Evolutionary conservation across 2,329 filamentous ascomycete genomes (phyloP).

Genomic region (Aspergillus aculeatus): DNA sequence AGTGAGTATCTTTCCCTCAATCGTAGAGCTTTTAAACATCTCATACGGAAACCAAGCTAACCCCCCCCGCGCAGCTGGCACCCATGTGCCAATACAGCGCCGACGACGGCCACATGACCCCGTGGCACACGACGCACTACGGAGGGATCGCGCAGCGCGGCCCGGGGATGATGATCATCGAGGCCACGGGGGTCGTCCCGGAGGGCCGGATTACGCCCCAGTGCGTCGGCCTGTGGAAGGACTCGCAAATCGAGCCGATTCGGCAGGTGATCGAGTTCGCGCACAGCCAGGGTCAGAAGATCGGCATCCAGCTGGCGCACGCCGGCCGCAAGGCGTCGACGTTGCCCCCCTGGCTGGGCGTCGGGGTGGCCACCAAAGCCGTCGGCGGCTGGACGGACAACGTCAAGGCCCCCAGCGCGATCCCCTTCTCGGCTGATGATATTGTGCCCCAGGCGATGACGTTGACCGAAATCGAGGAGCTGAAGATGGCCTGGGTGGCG

Average conservation of each 20-base stretch:
- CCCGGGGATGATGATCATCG: conserved; percentile 69
- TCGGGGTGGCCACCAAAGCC: conserved; percentile 46
- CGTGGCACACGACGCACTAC: conserved; percentile 77
- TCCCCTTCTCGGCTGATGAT: conserved; percentile 5
- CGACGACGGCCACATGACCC: no score
- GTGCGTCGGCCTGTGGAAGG: conserved; percentile 66
- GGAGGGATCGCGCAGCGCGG: conserved; percentile 76
- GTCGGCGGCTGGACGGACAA: conserved; percentile 51
- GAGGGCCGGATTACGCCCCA: conserved; percentile 77
- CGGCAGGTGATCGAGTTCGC: conserved; percentile 71
- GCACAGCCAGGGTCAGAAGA: conserved; percentile 73
- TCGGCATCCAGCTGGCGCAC: conserved; percentile 78
- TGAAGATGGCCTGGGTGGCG: conserved; percentile 23
- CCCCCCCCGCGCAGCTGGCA: no score
- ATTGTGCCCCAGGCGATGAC: conserved; percentile 23
- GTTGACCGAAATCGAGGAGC: conserved; percentile 32
- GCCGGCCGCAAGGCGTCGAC: conserved; percentile 66
- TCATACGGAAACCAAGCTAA: no score
- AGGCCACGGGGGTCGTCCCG: conserved; percentile 72
- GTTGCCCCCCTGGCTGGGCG: conserved; percentile 51
- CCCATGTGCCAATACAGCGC: no score
- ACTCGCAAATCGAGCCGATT: conserved; percentile 73
- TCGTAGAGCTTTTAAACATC: no score
- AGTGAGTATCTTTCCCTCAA: no score
- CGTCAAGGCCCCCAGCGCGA: conserved; percentile 16